These are phyloP conservation scores for Omphalotus olearius DNA, from an alignment of 1,284 basidiomycete species.

Conservation along the genomic window DNA sequence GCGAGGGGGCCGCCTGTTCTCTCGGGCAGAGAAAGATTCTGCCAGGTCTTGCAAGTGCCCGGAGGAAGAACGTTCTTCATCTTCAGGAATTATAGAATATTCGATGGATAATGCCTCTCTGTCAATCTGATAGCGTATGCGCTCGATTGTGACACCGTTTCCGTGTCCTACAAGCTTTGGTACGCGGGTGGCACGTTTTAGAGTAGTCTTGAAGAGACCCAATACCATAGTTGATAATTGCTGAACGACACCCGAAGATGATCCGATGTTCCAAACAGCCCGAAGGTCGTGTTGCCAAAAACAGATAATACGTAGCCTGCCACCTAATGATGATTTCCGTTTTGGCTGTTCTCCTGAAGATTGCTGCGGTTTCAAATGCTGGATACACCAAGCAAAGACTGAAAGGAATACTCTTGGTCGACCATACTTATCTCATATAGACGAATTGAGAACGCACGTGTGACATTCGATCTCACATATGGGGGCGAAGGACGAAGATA, in stretches of 20 bases:
- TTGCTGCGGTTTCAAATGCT: constrained; percentile 49
- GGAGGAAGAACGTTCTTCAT: constrained; percentile 43
- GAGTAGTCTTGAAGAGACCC: constrained; percentile 74
- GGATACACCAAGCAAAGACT: constrained; percentile 95
- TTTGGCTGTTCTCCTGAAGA: constrained; percentile 23
- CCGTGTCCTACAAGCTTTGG: constrained; percentile 81
- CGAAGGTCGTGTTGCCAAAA: constrained; percentile 98
- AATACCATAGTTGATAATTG: constrained; percentile 82
- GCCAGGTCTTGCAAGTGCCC: constrained; percentile 46
- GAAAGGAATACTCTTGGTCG: constrained; percentile 1
- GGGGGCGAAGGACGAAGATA: constrained; percentile 94
- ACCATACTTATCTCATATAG: constrained; percentile 1
- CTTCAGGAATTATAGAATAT: constrained; percentile 81
- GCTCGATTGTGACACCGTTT: constrained; percentile 76
- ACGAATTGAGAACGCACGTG: constrained; percentile 44
- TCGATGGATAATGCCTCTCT: constrained; percentile 82
- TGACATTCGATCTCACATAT: constrained; percentile 88
- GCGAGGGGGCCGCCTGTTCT: constrained; percentile 64
- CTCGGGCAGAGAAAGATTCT: constrained; percentile 58
- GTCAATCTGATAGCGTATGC: constrained; percentile 73
- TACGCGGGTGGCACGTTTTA: constrained; percentile 69
- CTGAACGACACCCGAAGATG: constrained; percentile 51
- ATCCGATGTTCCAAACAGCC: constrained; percentile 78
- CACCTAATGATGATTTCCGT: constrained; percentile 31
- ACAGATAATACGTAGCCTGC: constrained; percentile 73